These are phyloP conservation scores for Panaeolus papilionaceus DNA, from an alignment of 768 basidiomycete genomes.

Conservation along the genomic window DNA sequence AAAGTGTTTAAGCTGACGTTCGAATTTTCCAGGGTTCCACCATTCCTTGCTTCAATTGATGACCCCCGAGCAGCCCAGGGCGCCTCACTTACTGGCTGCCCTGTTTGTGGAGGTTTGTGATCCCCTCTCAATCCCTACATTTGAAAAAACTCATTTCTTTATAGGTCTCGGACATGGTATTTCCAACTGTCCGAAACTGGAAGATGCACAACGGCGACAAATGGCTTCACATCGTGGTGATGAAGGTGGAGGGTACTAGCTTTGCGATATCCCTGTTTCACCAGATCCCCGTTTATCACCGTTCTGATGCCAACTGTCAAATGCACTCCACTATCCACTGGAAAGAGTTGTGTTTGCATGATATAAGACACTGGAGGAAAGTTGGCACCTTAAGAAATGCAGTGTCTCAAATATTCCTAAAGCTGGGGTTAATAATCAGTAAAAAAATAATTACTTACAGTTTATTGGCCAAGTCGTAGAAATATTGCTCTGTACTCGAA, in stretches of 20 bases:
- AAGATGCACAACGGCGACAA: slow-evolving; percentile 89
- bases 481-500: too few relatives aligned
- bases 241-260: slow-evolving; percentile 56
- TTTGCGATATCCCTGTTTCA: background rate
- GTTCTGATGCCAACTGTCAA: background rate
- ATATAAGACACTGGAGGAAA: too few relatives aligned
- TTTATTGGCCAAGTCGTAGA: too few relatives aligned
- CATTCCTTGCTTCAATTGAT: slow-evolving; percentile 88
- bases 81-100: slow-evolving; percentile 84
- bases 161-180: slow-evolving; percentile 92
- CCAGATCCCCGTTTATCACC: too few relatives aligned
- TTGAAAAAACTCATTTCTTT: slow-evolving; percentile 17
- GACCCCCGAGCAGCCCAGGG: slow-evolving; percentile 87
- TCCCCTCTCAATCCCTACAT: background rate
- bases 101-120: slow-evolving; percentile 88
- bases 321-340: background rate
- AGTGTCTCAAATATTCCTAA: too few relatives aligned
- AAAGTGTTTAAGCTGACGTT: slow-evolving; percentile 15
- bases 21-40: slow-evolving; percentile 75
- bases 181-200: slow-evolving; percentile 95
- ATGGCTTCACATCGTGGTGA: slow-evolving; percentile 86
- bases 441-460: too few relatives aligned
- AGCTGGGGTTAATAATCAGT: too few relatives aligned
- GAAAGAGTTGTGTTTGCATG: too few relatives aligned
- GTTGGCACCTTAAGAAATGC: too few relatives aligned